Conservation (phyloP, 176 grass and related monocot species). For the Oryza brachyantha region DNA sequence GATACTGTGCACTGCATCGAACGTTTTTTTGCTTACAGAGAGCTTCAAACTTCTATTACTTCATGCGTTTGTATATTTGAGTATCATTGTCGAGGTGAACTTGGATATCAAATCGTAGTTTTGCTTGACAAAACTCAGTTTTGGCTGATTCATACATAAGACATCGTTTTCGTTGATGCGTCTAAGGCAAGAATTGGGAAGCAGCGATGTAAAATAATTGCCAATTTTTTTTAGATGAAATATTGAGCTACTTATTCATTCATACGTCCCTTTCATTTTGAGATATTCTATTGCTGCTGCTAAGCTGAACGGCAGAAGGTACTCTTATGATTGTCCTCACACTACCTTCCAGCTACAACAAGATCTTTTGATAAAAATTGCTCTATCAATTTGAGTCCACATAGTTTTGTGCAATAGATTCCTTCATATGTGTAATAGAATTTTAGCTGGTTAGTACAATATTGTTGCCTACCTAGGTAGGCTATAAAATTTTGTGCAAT, state of each 20-base stretch:
- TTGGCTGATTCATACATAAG: background rate
- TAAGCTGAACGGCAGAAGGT: conserved; percentile 11
- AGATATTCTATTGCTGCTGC: background rate
- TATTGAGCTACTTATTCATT: background rate
- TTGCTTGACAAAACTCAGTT: background rate
- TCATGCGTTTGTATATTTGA: background rate
- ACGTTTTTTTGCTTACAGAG: background rate
- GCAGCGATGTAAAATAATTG: background rate
- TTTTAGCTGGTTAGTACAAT: conserved; percentile 1
- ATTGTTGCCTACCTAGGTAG: background rate
- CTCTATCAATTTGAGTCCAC: conserved; percentile 6
- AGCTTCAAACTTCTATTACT: conserved; percentile 5
- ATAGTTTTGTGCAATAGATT: conserved; percentile 19
- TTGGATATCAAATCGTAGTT: background rate
- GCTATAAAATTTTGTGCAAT: background rate
- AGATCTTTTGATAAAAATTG: conserved; percentile 11
- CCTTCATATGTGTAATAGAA: background rate
- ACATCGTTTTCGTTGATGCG: conserved; percentile 22
- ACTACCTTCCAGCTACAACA: conserved; percentile 9
- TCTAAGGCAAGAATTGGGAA: conserved; percentile 3
- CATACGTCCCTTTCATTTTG: background rate
- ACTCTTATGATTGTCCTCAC: conserved; percentile 31
- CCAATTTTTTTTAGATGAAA: background rate
- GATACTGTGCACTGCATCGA: background rate
- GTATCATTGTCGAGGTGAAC: background rate